phyloP scores from a whole-genome alignment of 2,329 filamentous ascomycete species.

The Aspergillus sp. region DNA sequence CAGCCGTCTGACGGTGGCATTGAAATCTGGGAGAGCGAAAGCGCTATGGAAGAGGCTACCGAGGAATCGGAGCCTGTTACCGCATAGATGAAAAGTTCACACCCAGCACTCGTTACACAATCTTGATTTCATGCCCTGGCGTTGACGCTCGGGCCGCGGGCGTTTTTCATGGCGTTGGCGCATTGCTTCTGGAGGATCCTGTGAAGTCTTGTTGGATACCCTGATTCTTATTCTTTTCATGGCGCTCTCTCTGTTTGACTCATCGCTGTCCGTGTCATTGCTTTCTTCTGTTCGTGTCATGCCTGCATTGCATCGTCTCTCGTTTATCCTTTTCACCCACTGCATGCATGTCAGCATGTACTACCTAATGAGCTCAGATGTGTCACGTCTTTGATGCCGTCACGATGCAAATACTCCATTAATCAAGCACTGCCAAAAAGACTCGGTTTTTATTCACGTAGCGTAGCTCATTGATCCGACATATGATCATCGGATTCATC shows the following conservation, averaged over 20 bases:
- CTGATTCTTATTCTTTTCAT: background rate
- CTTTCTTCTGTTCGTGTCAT: background rate
- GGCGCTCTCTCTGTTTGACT: background rate
- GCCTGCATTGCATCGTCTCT: background rate
- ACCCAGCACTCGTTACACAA: background rate
- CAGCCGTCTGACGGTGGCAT: conserved; percentile 58
- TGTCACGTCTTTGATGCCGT: conserved; percentile 22
- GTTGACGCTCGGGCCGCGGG: conserved; percentile 1
- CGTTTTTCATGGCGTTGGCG: conserved; percentile 1
- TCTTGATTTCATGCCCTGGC: background rate
- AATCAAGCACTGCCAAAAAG: conserved; percentile 13
- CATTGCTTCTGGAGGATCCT: conserved; percentile 1
- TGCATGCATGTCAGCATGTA: conserved; percentile 16
- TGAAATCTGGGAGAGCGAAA: conserved; percentile 73
- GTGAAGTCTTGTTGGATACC: conserved; percentile 16
- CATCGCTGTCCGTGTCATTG: background rate
- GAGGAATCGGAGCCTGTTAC: background rate
- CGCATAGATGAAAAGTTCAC: conserved; percentile 3
- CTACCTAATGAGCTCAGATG: conserved; percentile 22
- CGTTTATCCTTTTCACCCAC: background rate
- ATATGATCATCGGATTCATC: conserved; percentile 31
- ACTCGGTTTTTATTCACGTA: conserved; percentile 13
- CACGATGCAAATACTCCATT: conserved; percentile 19
- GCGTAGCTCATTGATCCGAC: background rate
- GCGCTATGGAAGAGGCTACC: conserved; percentile 59